These are phyloP conservation scores for Hibiscus syriacus DNA, from an alignment of 345 rosid genomes.

Conservation along the genomic window DNA sequence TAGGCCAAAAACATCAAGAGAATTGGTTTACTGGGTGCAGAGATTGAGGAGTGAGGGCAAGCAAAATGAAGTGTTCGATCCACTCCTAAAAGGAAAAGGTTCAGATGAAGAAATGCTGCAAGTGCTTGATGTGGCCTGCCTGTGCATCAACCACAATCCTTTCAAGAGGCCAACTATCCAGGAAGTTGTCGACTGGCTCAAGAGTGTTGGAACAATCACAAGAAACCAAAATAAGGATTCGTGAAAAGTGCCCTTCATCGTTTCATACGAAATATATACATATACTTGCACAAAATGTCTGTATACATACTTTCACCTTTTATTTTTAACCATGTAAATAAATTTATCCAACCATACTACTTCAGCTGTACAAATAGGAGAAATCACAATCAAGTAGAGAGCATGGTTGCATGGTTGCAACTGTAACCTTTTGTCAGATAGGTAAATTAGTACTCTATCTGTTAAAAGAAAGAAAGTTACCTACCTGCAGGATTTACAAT, in stretches of 20 bases:
- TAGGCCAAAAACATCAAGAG: slow-evolving; percentile 51
- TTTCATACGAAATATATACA: neutral
- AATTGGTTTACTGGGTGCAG: slow-evolving; percentile 49
- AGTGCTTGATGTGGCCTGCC: slow-evolving; percentile 52
- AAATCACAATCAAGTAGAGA: slow-evolving; percentile 1
- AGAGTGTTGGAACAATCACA: slow-evolving; percentile 22
- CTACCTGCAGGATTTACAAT: neutral
- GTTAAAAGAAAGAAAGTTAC: neutral
- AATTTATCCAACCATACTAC: neutral
- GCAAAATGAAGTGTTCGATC: slow-evolving; percentile 40
- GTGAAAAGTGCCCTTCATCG: slow-evolving; percentile 2
- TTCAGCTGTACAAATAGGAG: slow-evolving; percentile 2
- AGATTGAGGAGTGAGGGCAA: slow-evolving; percentile 35
- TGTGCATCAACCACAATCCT: slow-evolving; percentile 54
- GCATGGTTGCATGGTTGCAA: neutral
- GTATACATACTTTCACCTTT: slow-evolving; percentile 9
- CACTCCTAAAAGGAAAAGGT: slow-evolving; percentile 32
- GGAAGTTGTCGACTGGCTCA: slow-evolving; percentile 48
- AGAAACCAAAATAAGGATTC: slow-evolving; percentile 29
- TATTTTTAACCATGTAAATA: slow-evolving; percentile 22
- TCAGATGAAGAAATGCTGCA: slow-evolving; percentile 46
- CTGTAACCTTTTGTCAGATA: slow-evolving; percentile 7
- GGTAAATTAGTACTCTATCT: neutral
- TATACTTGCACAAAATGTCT: slow-evolving; percentile 19
- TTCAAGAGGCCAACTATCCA: slow-evolving; percentile 45